phyloP scores from a whole-genome alignment of 2,329 filamentous ascomycete species.

The Nothopassalora personata region DNA sequence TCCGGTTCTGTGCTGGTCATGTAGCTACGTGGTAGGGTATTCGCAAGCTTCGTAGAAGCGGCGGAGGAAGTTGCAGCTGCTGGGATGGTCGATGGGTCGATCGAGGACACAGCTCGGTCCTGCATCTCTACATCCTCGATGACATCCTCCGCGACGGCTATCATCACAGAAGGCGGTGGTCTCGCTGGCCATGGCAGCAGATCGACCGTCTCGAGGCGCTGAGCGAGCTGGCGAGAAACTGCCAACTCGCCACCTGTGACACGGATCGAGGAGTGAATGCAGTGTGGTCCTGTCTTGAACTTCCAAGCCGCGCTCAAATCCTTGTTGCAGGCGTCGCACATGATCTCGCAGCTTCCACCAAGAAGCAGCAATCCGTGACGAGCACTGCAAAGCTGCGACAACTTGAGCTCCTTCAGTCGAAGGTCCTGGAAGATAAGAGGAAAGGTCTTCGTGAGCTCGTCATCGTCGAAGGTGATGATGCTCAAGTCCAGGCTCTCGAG shows the following conservation, averaged over 20 bases:
- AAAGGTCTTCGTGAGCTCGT: not conserved
- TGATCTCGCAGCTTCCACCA: not conserved
- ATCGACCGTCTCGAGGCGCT: not conserved
- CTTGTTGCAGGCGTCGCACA: conserved; percentile 6
- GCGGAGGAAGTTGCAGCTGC: not conserved
- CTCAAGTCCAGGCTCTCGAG: conserved; percentile 3
- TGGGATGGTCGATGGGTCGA: not conserved
- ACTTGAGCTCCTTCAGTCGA: conserved; percentile 2
- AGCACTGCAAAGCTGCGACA: conserved; percentile 7
- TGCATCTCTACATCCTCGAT: not conserved
- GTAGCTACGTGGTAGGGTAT: not conserved
- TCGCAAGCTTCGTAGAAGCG: not conserved
- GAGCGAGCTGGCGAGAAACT: not conserved
- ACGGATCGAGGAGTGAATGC: conserved; percentile 3
- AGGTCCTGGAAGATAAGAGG: conserved; percentile 6
- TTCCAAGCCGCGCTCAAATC: conserved; percentile 2
- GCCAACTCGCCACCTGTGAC: not conserved
- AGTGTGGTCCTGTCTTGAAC: conserved; percentile 3
- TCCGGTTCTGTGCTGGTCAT: not conserved
- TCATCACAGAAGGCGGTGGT: not conserved
- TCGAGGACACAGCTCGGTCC: not conserved
- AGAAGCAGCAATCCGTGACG: conserved; percentile 8
- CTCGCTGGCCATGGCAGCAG: not conserved
- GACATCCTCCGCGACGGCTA: not conserved
- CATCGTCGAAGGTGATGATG: conserved; percentile 7